A percentile compares a stretch with the other conserved stretches of the same genome.
These are phyloP conservation scores for Ascochyta fabae DNA, from an alignment of 2,329 filamentous ascomycete genomes.

Conservation along the genomic window DNA sequence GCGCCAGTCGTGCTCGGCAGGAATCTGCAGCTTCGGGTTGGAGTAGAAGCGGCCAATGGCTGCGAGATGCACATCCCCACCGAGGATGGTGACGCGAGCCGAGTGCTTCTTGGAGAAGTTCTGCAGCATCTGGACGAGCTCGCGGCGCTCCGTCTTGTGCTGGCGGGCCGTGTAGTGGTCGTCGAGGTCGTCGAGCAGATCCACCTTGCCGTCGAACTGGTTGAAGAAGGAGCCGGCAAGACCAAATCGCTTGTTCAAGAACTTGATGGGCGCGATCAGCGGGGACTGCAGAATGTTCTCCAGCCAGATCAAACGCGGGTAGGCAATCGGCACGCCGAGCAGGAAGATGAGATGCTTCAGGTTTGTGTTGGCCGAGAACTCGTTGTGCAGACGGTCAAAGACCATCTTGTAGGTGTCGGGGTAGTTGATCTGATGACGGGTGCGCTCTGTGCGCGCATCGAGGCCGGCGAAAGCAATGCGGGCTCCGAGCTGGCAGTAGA, in stretches of 20 bases:
- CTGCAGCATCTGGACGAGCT: constrained; percentile 71
- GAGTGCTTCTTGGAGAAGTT: constrained; percentile 61
- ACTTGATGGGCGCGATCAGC: constrained; percentile 84
- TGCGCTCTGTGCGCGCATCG: constrained; percentile 73
- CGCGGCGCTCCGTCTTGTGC: constrained; percentile 86
- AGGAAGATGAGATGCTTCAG: constrained; percentile 69
- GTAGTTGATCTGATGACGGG: constrained; percentile 93
- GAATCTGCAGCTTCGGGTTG: constrained; percentile 62
- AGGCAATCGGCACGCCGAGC: constrained; percentile 74
- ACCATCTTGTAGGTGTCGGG: constrained; percentile 67
- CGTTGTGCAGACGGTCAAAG: constrained; percentile 61
- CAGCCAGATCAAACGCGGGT: constrained; percentile 86
- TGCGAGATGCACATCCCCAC: constrained; percentile 69
- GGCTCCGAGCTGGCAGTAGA: constrained; percentile 69
- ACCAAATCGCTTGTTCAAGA: constrained; percentile 89
- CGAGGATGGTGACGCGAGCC: constrained; percentile 66
- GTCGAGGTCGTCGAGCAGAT: constrained; percentile 69
- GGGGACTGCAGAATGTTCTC: constrained; percentile 91
- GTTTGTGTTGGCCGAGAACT: constrained; percentile 60
- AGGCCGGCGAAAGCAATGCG: constrained; percentile 69
- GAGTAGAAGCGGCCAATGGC: constrained; percentile 70
- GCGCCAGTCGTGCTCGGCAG: constrained; percentile 64
- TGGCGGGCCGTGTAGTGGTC: constrained; percentile 86
- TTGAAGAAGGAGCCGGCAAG: constrained; percentile 88
- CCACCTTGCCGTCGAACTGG: constrained; percentile 80